Base-by-base conservation (phyloP, 2,329 filamentous ascomycete species). In the Pseudogymnoascus sp. region DNA sequence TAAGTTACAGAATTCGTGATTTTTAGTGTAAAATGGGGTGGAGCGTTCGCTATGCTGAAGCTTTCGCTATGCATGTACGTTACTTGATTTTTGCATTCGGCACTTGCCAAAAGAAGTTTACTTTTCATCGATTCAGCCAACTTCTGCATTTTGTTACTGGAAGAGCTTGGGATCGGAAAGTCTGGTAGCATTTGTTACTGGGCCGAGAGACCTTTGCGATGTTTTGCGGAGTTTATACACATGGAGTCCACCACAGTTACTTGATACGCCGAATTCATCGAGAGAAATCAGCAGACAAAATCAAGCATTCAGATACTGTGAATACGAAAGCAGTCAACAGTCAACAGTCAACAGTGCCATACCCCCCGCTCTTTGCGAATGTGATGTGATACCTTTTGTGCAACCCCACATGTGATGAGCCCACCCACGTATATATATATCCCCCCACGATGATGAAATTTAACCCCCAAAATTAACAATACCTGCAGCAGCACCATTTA, bases 391-490 rank as follows among this genome's bases (percentile, higher is more conserved):
- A 33, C 16, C n/a, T 19, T 55, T 55, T 55, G 49, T 55, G 28
- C 49, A 33, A 55, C 49, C 28, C 49, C 25, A 52, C 45, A 52
- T 30, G 42, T 52, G 25, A 52, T 52, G 25, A 30, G 45, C 45
- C 42, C 8, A 16, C 45, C 23, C 49, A 55, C 49, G 49, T 55
- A 55, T 55, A 55, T 55, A 55, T 55, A 55, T 55, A 30, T 52
- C 42, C 49, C 49, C 28, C 49, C 49, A 55, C 49, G 49, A 55
- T 55, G 49, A 55, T 22, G 49, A 5, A 55, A 55, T 55, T 55
- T 55, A 22, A 55, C 16, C 49, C 42, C 49, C 28, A 19, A 35
- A 55, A 55, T 55, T 19, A 55, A 55, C 49, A 19, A 55, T 55
- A 55, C 28, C 16, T 55, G 28, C 28, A 55, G 49, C 28, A 55